Evolutionary conservation across 2,329 filamentous ascomycete species (phyloP).

Genomic region (Chrysoporthe deuterocubensis): DNA sequence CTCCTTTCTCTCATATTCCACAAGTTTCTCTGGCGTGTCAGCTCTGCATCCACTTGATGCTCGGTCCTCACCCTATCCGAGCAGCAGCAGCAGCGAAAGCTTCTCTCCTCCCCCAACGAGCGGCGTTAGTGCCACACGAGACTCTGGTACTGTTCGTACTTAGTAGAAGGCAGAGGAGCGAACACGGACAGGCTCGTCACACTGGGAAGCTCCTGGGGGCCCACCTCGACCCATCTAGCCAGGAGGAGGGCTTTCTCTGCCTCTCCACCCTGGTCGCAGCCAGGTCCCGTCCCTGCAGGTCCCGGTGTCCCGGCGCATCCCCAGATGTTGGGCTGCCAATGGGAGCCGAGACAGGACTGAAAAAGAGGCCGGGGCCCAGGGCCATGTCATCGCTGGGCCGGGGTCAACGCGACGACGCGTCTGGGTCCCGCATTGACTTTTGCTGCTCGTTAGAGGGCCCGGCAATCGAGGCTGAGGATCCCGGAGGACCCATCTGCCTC

Average conservation of each 20-base stretch:
- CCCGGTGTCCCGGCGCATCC: constrained; percentile 8
- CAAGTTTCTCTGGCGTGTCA: background rate
- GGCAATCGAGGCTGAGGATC: background rate
- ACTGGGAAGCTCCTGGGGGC: background rate
- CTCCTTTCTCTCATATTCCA: background rate
- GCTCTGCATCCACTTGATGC: background rate
- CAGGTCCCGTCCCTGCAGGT: background rate
- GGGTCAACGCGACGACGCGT: constrained; percentile 1
- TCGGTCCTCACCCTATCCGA: background rate
- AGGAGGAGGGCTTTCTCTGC: background rate
- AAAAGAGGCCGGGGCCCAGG: background rate
- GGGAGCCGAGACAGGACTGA: constrained; percentile 5
- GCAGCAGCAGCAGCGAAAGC: background rate
- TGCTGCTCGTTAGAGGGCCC: background rate
- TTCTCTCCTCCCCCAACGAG: background rate
- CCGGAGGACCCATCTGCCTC: constrained; percentile 8
- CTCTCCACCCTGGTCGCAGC: background rate
- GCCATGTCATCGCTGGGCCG: background rate
- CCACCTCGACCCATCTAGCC: background rate
- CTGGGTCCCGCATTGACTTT: constrained; percentile 5
- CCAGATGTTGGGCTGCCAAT: constrained; percentile 2
- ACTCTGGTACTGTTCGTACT: no score
- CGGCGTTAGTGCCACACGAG: no score
- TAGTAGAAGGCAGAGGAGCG: no score
- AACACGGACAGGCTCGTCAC: no score